Evolutionary conservation across 148 eudicot genomes (phyloP), one percentile per base, ranked within the genome.

Genomic region (Pouteria glomerata): DNA sequence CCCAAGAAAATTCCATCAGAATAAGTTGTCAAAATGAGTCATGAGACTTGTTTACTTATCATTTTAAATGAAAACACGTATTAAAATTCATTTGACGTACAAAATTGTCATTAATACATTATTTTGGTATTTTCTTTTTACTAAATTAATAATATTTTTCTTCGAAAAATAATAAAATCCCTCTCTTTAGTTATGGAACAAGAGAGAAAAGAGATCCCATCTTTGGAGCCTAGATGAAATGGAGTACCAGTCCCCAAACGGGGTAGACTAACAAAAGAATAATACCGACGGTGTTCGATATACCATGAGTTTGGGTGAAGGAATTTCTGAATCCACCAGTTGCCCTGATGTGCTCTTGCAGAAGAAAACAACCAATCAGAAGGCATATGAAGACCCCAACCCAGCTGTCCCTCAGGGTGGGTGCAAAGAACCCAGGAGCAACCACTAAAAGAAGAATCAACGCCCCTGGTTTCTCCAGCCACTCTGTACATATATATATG

Each of bases 301-400:
- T 76, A 44, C 98, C 98, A 70, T 85, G 85, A 73, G 82, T 80
- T 59, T 85, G 87, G 2, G 92, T 91, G 76, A 93, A 83, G 21
- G 98, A 89, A 63, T 87, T 89, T 44, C 92, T 70, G 67, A 90
- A 79, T 57, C 98, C 97, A 34, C 98, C 98, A 0, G 92, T 78
- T 19, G 89, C 89, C 35, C 95, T 75, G 35, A 93, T 86, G 82
- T 93, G 98, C 70, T 93, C 95, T 82, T 93, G 98, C 39, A 93
- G 80, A 30, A 93, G 81, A 77, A 89, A 91, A 70, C 98, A 93
- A 15, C 93, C 95, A 21, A 93, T 91, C 8, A 73, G 6, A 5
- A 93, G 79, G 74, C 95, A 72, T 24, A 91, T 73, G 0, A 67
- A 79, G 1, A 79, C 71, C 18, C 94, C 98, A 4, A 73, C 63